phyloP scores from a whole-genome alignment of 2,329 filamentous ascomycete genomes.

The Scedosporium dehoogii region DNA sequence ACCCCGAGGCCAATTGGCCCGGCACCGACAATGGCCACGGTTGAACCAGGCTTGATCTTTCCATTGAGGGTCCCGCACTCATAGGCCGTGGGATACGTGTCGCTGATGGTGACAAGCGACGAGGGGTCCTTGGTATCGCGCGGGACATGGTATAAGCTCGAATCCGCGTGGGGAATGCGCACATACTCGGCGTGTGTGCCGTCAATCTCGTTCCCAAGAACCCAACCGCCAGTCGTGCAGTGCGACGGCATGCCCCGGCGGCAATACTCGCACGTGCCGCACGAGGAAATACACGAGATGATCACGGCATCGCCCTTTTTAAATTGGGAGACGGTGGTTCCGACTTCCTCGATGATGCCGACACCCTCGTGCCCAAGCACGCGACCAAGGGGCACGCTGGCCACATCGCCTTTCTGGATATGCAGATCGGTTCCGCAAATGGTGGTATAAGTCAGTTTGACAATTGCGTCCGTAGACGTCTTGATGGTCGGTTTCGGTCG shows the following conservation, averaged over 20 bases:
- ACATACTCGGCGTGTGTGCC: constrained; percentile 50
- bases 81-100: constrained; percentile 46
- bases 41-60: constrained; percentile 39
- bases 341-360: constrained; percentile 34
- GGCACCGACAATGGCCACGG: constrained; percentile 43
- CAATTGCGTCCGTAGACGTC: constrained; percentile 34
- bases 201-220: constrained; percentile 40
- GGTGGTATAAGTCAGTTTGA: constrained; percentile 35
- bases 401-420: constrained; percentile 43
- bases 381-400: constrained; percentile 31
- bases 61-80: constrained; percentile 44
- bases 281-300: constrained; percentile 40
- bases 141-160: constrained; percentile 35
- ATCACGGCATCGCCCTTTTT: constrained; percentile 40
- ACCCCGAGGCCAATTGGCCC: constrained; percentile 47
- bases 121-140: constrained; percentile 25
- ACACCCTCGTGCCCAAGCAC: constrained; percentile 45
- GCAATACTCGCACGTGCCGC: constrained; percentile 41
- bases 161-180: constrained; percentile 38
- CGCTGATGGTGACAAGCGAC: constrained; percentile 39
- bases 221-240: constrained; percentile 44
- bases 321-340: constrained; percentile 33
- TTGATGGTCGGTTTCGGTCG: constrained; percentile 29
- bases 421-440: constrained; percentile 48
- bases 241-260: constrained; percentile 39